Base-by-base conservation (phyloP, 805 yeast genomes). In the Pichia heedii region DNA sequence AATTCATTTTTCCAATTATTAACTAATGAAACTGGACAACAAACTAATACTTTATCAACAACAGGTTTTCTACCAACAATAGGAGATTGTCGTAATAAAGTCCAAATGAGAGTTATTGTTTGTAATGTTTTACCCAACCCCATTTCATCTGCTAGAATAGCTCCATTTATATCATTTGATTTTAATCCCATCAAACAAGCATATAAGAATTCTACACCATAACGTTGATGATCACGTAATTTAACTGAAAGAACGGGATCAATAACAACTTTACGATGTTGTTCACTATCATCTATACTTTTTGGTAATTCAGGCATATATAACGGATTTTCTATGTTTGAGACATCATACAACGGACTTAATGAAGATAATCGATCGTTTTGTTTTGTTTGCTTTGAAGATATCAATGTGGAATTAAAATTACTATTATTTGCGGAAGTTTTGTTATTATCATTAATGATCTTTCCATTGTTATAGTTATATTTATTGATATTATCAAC, bases 131-230 rank as follows among this genome's bases (percentile, higher is more conserved):
- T 84, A 2, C 96, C 96, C 16, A 93, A 67, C 0, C 98, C 98
- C 98, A 93, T 93, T 54, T 90, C 97, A 61, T 93, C 98, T 0
- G 98, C 98, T 36, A 93, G 61, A 5, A 93, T 63, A 2, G 90
- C 89, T 0, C 98, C 97, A 36, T 63, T 52, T 0, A 76, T 74
- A 2, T 67, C 65, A 19, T 62, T 62, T 4, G 70, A 71, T 22
- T 73, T 65, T 41, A 73, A 63, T 0, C 95, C 95, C 81, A 83
- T 76, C 1, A 89, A 73, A 52, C 96, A 85, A 44, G 84, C 82
- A 57, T 86, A 86, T 52, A 93, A 64, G 54, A 93, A 93, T 42
- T 64, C 59, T 0, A 90, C 84, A 2, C 96, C 98, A 50, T 83
- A 89, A 13, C 74, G 62, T 59, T 93, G 98, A 63, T 93, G 97